Percentiles rank a stretch among this genome's conserved stretches.
Evolutionary conservation across 2,329 filamentous ascomycete genomes (phyloP).

Genomic region (Aspergillus sp.): DNA sequence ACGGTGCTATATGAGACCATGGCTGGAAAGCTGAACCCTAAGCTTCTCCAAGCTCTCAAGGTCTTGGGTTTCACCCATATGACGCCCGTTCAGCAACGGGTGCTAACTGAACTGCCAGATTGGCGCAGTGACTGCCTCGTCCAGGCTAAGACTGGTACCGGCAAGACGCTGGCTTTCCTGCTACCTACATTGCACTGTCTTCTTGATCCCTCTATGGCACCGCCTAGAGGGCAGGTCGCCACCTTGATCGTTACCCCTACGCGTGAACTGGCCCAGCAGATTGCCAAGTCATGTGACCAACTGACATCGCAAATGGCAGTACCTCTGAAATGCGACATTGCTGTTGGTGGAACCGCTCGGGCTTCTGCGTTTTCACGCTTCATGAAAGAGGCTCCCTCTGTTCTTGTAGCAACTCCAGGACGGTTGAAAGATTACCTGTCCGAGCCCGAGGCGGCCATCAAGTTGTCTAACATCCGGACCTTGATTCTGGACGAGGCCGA

Average conservation of each 20-base stretch:
- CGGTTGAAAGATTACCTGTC: constrained; percentile 52
- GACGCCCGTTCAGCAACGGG: constrained; percentile 58
- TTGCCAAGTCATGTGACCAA: constrained; percentile 49
- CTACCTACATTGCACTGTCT: constrained; percentile 52
- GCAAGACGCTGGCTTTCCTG: constrained; percentile 54
- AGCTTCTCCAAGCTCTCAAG: constrained; percentile 35
- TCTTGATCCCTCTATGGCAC: constrained; percentile 32
- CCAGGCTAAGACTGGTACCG: constrained; percentile 55
- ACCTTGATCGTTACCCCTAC: constrained; percentile 53
- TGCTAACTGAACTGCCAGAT: constrained; percentile 53
- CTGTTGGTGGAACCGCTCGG: constrained; percentile 43
- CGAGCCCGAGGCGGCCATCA: constrained; percentile 44
- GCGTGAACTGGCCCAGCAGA: constrained; percentile 53
- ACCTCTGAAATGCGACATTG: constrained; percentile 48
- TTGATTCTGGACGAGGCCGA: constrained; percentile 51
- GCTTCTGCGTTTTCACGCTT: constrained; percentile 32
- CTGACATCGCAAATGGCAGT: constrained; percentile 44
- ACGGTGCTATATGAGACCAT: constrained; percentile 33
- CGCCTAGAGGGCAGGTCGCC: constrained; percentile 42
- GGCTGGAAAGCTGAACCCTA: constrained; percentile 38
- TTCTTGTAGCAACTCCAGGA: constrained; percentile 53
- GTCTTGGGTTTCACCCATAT: constrained; percentile 44
- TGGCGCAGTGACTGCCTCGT: constrained; percentile 57
- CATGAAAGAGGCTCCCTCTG: constrained; percentile 32
- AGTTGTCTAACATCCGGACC: constrained; percentile 51